These are phyloP conservation scores for Coemansia sp. DNA, from an alignment of 192 early-diverging fungal genomes.

Conservation along the genomic window DNA sequence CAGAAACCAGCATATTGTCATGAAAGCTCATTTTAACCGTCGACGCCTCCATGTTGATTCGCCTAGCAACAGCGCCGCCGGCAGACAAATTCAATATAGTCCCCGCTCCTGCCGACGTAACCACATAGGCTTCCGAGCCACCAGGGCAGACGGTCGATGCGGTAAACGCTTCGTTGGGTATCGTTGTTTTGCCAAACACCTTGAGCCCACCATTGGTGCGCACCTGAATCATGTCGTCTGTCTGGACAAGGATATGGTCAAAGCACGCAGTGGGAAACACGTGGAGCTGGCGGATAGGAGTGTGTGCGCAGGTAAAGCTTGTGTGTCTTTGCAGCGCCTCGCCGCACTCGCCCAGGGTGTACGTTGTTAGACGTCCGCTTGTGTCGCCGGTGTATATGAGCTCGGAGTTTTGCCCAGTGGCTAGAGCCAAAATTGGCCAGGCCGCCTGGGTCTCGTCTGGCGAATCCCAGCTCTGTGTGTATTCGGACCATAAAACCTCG, in stretches of 20 bases:
- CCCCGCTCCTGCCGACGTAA: constrained; percentile 35
- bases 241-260: constrained; percentile 58
- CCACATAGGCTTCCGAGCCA: constrained; percentile 45
- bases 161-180: constrained; percentile 53
- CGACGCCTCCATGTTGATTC: constrained; percentile 21
- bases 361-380: constrained; percentile 71
- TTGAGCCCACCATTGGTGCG: constrained; percentile 51
- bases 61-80: constrained; percentile 17
- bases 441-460: constrained; percentile 9
- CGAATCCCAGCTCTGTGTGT: constrained; percentile 31
- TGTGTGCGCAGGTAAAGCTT: constrained; percentile 62
- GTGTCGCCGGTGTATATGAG: constrained; percentile 85
- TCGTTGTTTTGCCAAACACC: constrained; percentile 45
- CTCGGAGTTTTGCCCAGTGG: constrained; percentile 69
- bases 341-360: constrained; percentile 36
- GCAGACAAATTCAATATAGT: constrained; percentile 29
- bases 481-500: constrained; percentile 31
- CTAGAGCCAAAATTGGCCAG: constrained; percentile 30
- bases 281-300: constrained; percentile 65
- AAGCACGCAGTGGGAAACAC: constrained; percentile 51
- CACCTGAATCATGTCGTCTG: constrained; percentile 61
- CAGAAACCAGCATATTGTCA: constrained; percentile 12
- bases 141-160: constrained; percentile 13
- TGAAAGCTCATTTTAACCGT: constrained; percentile 6
- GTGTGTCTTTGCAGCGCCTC: constrained; percentile 67